Evolutionary conservation across 2,329 filamentous ascomycete species (phyloP).

Genomic region (Thelonectria rubi): DNA sequence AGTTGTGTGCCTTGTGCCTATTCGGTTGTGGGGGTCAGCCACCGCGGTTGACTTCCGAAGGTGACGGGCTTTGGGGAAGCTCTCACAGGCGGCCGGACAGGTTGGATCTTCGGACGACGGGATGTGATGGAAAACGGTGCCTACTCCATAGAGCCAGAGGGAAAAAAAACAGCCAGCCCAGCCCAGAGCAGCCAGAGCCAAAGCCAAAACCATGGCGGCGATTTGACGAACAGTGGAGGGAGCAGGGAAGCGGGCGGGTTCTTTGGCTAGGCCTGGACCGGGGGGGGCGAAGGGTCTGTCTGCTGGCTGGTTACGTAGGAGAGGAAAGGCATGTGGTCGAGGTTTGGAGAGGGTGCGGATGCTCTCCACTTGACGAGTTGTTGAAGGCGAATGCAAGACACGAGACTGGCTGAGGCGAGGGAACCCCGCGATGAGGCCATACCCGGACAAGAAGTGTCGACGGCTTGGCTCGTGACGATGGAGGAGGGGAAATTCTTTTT

Average conservation of each 20-base stretch:
- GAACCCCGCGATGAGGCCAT: too few relatives aligned
- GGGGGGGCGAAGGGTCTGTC: neutral
- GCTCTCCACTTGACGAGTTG: constrained; percentile 33
- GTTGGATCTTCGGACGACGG: constrained; percentile 40
- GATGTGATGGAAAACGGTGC: constrained; percentile 36
- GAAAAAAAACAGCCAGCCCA: neutral
- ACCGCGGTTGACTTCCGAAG: constrained; percentile 39
- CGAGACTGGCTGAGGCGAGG: constrained; percentile 32
- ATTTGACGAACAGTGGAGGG: constrained; percentile 19
- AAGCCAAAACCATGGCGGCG: constrained; percentile 32
- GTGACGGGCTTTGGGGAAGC: constrained; percentile 19
- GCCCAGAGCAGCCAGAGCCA: neutral
- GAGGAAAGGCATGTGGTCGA: neutral
- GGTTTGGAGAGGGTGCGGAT: neutral
- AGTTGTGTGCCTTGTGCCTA: constrained; percentile 7
- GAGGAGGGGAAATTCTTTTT: constrained; percentile 6
- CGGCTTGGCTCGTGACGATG: neutral
- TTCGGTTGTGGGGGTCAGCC: constrained; percentile 30
- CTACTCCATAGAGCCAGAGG: constrained; percentile 12
- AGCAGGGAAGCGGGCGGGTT: constrained; percentile 19
- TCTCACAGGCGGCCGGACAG: constrained; percentile 10
- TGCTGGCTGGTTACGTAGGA: too few relatives aligned
- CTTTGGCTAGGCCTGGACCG: constrained; percentile 31
- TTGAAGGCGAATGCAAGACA: constrained; percentile 32
- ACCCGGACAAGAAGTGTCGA: too few relatives aligned